Conservation (phyloP, 169 alveolate genomes). For the Plasmodium chabaudi region DNA sequence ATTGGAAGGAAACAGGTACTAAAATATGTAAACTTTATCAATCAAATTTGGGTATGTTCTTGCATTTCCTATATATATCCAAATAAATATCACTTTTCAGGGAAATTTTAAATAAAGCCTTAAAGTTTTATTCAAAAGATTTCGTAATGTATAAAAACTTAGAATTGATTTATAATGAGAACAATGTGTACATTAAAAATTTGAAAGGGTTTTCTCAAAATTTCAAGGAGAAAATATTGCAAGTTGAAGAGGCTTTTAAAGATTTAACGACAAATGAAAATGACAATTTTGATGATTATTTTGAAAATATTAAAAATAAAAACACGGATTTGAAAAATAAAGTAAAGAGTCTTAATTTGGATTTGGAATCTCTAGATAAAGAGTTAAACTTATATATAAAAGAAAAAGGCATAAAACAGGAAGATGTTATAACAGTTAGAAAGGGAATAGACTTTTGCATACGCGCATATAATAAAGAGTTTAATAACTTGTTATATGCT, state of each 20-base stretch:
- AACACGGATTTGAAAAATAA: conserved; percentile 35
- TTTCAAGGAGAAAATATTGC: conserved; percentile 43
- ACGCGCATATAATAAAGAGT: conserved; percentile 47
- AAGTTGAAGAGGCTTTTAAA: conserved; percentile 40
- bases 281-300: conserved; percentile 31
- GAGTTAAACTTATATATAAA: conserved; percentile 41
- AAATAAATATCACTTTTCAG: conserved; percentile 1
- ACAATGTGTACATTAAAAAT: conserved; percentile 47
- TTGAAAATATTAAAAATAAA: conserved; percentile 50
- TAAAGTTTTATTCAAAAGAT: conserved; percentile 71
- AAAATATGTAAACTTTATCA: neutral
- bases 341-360: conserved; percentile 33
- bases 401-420: conserved; percentile 15
- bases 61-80: neutral
- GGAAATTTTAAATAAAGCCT: conserved; percentile 28
- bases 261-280: conserved; percentile 32
- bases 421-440: conserved; percentile 44
- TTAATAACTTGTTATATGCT: conserved; percentile 40
- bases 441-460: conserved; percentile 43
- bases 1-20: conserved; percentile 52
- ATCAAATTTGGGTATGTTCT: no score
- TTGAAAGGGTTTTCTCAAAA: conserved; percentile 46
- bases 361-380: conserved; percentile 39
- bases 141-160: conserved; percentile 57
- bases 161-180: conserved; percentile 68